Conservation (phyloP, 805 yeast species). For the Candida silvatica region DNA sequence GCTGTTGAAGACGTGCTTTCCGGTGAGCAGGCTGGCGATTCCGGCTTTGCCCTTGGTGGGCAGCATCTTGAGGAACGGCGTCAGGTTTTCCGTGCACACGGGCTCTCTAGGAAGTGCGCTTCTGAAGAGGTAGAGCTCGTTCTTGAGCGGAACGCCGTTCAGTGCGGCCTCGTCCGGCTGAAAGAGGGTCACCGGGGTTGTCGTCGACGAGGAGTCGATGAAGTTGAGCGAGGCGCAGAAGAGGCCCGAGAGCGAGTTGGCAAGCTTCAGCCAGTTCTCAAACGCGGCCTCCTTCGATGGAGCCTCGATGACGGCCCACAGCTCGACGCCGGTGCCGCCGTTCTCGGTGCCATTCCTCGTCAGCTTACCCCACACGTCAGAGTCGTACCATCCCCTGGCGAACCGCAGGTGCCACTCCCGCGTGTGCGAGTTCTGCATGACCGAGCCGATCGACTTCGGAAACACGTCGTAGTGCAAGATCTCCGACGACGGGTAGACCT, state of each 20-base stretch:
- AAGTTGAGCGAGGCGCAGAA: slow-evolving; percentile 94
- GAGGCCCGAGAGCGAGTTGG: slow-evolving; percentile 76
- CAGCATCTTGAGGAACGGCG: slow-evolving; percentile 82
- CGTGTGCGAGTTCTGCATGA: slow-evolving; percentile 56
- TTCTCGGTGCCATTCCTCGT: slow-evolving; percentile 63
- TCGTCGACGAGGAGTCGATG: slow-evolving; percentile 71
- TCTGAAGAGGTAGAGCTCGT: slow-evolving; percentile 49
- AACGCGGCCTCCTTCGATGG: slow-evolving; percentile 43
- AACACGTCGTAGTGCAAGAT: slow-evolving; percentile 52
- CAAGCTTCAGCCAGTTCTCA: slow-evolving; percentile 59
- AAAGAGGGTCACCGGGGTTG: slow-evolving; percentile 46
- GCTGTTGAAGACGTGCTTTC: slow-evolving; percentile 84
- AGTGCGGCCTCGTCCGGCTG: slow-evolving; percentile 16
- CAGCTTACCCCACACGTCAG: slow-evolving; percentile 76
- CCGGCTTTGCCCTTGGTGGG: slow-evolving; percentile 94
- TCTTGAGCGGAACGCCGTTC: slow-evolving; percentile 22
- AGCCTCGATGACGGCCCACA: slow-evolving; percentile 83
- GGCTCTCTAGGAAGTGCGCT: slow-evolving; percentile 95
- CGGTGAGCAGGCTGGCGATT: slow-evolving; percentile 74
- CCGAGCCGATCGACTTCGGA: slow-evolving; percentile 76
- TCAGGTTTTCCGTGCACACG: slow-evolving; percentile 91
- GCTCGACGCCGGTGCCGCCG: slow-evolving; percentile 94
- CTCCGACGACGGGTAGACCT: slow-evolving; percentile 14
- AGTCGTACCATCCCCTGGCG: slow-evolving; percentile 93
- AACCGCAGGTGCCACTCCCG: slow-evolving; percentile 78